Evolutionary conservation across 2,329 filamentous ascomycete genomes (phyloP).

Genomic region (Beauveria bassiana): DNA sequence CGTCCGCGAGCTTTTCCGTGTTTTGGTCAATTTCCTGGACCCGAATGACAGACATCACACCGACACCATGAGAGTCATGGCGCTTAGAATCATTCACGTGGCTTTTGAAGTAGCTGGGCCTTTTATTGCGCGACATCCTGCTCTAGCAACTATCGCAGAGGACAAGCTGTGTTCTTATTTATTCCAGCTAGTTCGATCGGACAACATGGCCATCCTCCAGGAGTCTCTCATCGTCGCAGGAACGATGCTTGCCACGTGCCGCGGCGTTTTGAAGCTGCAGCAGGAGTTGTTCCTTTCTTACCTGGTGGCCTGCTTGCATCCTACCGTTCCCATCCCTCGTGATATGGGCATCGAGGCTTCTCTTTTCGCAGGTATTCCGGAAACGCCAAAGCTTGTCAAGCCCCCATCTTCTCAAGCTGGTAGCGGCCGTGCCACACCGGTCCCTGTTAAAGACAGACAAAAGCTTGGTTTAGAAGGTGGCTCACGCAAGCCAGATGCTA

Average conservation of each 20-base stretch:
- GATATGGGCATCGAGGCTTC: constrained; percentile 86
- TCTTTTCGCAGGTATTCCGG: constrained; percentile 87
- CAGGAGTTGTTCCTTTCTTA: constrained; percentile 96
- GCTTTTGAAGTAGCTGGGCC: constrained; percentile 93
- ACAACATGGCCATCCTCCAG: constrained; percentile 91
- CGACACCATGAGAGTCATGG: constrained; percentile 95
- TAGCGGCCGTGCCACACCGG: constrained; percentile 82
- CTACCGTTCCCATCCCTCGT: constrained; percentile 84
- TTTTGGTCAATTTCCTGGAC: constrained; percentile 87
- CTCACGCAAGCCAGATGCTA: constrained; percentile 82
- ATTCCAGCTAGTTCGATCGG: constrained; percentile 91
- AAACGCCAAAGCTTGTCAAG: constrained; percentile 81
- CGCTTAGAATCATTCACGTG: constrained; percentile 91
- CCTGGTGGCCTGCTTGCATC: constrained; percentile 86
- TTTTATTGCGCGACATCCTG: constrained; percentile 87
- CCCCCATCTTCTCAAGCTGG: constrained; percentile 61
- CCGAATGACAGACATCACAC: constrained; percentile 89
- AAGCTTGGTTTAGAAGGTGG: constrained; percentile 90
- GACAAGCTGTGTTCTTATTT: constrained; percentile 89
- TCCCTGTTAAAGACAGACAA: constrained; percentile 85
- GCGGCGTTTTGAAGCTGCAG: constrained; percentile 85
- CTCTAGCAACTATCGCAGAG: constrained; percentile 77
- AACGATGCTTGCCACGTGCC: constrained; percentile 83
- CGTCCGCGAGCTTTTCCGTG: constrained; percentile 87
- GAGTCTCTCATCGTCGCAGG: constrained; percentile 88